A percentile compares a stretch with the other conserved stretches of the same genome.
These are phyloP conservation scores for Lumnitzera littorea DNA, from an alignment of 345 rosid genomes.

Conservation along the genomic window DNA sequence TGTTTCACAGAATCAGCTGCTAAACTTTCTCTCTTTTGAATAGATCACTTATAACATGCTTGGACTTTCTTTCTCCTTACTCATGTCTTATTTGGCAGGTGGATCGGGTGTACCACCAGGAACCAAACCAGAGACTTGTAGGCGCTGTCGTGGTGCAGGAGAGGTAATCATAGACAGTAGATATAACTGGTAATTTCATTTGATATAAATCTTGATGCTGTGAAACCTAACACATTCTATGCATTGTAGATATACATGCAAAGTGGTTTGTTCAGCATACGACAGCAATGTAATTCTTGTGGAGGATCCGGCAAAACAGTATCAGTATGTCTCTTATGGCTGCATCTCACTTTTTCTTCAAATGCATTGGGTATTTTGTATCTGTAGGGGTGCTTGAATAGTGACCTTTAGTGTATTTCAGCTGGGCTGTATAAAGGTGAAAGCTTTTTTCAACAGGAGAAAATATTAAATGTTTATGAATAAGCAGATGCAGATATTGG, in stretches of 20 bases:
- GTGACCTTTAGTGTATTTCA: too few species aligned
- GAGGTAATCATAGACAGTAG: slow-evolving; percentile 33
- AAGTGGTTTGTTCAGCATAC: slow-evolving; percentile 66
- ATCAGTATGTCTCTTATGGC: slow-evolving; percentile 39
- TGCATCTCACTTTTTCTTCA: background rate
- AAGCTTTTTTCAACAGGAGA: too few species aligned
- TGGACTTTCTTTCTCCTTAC: background rate
- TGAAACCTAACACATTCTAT: slow-evolving; percentile 4
- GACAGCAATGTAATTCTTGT: slow-evolving; percentile 64
- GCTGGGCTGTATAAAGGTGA: too few species aligned
- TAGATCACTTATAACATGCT: background rate
- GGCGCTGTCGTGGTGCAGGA: slow-evolving; percentile 82
- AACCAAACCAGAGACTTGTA: slow-evolving; percentile 80
- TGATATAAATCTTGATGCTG: background rate
- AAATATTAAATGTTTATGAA: too few species aligned
- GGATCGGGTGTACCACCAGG: slow-evolving; percentile 99
- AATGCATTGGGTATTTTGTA: too few species aligned
- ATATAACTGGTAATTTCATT: background rate
- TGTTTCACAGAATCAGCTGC: too few species aligned
- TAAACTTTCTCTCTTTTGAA: too few species aligned
- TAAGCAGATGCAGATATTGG: too few species aligned
- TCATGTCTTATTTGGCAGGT: slow-evolving; percentile 30
- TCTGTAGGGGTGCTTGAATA: too few species aligned
- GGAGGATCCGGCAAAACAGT: slow-evolving; percentile 75
- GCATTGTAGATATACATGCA: slow-evolving; percentile 42